Evolutionary conservation across 257 asterid species (phyloP), one percentile per base, ranked within the genome.

Genomic region (Asclepias syriaca): DNA sequence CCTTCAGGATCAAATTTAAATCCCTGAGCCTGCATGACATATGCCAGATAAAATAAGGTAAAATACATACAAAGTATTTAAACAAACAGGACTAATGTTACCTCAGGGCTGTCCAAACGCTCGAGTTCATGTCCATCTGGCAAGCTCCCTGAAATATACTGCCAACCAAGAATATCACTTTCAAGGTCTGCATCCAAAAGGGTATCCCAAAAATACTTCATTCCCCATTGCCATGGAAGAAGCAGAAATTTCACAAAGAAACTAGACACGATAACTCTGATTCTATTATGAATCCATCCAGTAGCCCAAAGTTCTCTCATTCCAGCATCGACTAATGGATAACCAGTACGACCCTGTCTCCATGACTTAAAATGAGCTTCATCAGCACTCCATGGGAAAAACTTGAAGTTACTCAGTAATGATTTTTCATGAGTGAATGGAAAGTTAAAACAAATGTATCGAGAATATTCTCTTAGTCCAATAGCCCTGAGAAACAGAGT

Each of bases 231-330:
- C 97, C 98, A 94, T 5, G 98, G 97, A 19, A 91, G 72, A 76
- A 92, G 89, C 65, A 94, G 83, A 79, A 94, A 84, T 82, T 94
- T 91, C 58, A 93, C 98, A 61, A 71, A 91, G 78, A 93, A 93
- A 71, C 98, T 84, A 15, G 96, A 87, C 34, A 91, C 97, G 13
- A 94, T 87, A 39, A 91, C 90, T 76, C 97, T 77, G 60, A 91
- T 85, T 84, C 89, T 78, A 77, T 94, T 94, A 72, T 94, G 98
- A 60, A 89, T 84, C 97, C 98, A 91, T 21, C 98, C 98, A 0
- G 93, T 91, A 18, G 97, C 98, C 98, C 98, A 91, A 13, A 94
- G 93, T 77, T 94, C 96, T 69, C 97, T 87, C 97, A 91, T 91
- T 34, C 98, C 98, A 1, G 98, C 97, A 77, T 94, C 98, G 11